phyloP scores from a whole-genome alignment of 148 eudicot genomes.

The Chenopodium album region DNA sequence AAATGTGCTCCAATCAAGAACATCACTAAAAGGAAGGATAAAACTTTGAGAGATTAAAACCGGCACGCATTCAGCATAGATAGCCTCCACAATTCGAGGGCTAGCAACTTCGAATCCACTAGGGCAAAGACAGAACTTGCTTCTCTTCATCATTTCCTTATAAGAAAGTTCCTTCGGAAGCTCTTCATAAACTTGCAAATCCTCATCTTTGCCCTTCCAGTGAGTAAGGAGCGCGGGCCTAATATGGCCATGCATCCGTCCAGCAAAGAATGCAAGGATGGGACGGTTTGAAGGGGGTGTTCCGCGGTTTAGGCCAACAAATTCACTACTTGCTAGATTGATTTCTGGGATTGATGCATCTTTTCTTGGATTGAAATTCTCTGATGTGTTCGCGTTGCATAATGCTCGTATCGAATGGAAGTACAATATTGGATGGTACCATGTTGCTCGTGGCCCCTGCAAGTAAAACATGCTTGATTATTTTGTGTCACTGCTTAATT shows the following conservation, averaged over 20 bases:
- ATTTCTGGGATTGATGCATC: conserved; percentile 80
- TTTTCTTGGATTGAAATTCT: conserved; percentile 72
- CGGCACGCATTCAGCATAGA: conserved; percentile 75
- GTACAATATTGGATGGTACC: conserved; percentile 56
- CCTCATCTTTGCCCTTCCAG: conserved; percentile 59
- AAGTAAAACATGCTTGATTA: not conserved
- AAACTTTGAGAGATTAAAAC: conserved; percentile 69
- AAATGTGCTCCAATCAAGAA: conserved; percentile 70
- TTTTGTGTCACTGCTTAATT: too few relatives aligned
- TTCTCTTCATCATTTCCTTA: conserved; percentile 55
- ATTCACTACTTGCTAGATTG: conserved; percentile 47
- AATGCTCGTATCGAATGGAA: conserved; percentile 66
- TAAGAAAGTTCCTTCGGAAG: conserved; percentile 50
- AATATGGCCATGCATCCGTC: conserved; percentile 56
- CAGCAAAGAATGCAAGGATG: conserved; percentile 71
- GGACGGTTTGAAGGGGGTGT: conserved; percentile 44
- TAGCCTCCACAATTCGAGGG: conserved; percentile 81
- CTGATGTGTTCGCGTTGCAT: conserved; percentile 87
- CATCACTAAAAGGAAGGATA: conserved; percentile 78
- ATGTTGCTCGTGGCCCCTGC: conserved; percentile 70
- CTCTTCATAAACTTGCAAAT: conserved; percentile 45
- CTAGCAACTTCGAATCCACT: conserved; percentile 92
- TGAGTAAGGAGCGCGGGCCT: conserved; percentile 49
- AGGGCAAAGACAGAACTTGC: conserved; percentile 77
- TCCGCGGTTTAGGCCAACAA: conserved; percentile 27